Conservation (phyloP, 441 rosid species). For the Oxalis stricta region DNA sequence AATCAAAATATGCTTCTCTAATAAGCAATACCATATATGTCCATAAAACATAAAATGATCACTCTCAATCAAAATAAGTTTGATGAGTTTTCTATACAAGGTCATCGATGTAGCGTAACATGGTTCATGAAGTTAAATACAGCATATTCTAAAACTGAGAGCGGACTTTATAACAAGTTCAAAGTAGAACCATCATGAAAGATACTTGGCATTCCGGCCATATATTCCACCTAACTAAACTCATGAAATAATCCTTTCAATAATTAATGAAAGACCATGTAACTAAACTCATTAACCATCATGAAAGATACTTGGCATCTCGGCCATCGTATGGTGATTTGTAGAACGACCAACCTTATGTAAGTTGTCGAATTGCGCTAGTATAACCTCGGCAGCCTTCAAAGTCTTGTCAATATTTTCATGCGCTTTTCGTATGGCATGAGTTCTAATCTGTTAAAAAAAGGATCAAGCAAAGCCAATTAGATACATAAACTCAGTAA, state of each 20-base stretch:
- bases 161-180: not conserved
- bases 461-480: not conserved
- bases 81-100: too few relatives aligned
- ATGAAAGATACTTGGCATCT: too few relatives aligned
- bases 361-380: slow-evolving; percentile 67
- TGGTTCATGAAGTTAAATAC: too few relatives aligned
- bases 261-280: not conserved
- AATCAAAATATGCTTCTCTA: too few relatives aligned
- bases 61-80: too few relatives aligned
- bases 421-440: slow-evolving; percentile 88
- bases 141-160: not conserved
- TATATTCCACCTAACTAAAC: not conserved
- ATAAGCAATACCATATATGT: too few relatives aligned
- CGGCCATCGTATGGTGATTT: too few relatives aligned
- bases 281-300: not conserved
- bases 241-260: not conserved
- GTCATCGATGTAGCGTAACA: too few relatives aligned
- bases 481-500: slow-evolving; percentile 2
- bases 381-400: slow-evolving; percentile 72
- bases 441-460: slow-evolving; percentile 65
- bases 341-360: slow-evolving; percentile 59
- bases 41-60: too few relatives aligned
- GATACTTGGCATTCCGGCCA: too few relatives aligned
- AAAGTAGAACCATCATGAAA: too few relatives aligned
- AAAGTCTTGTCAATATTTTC: slow-evolving; percentile 90